Conservation (phyloP, 306 rosid species). For the Arachis stenosperma region DNA sequence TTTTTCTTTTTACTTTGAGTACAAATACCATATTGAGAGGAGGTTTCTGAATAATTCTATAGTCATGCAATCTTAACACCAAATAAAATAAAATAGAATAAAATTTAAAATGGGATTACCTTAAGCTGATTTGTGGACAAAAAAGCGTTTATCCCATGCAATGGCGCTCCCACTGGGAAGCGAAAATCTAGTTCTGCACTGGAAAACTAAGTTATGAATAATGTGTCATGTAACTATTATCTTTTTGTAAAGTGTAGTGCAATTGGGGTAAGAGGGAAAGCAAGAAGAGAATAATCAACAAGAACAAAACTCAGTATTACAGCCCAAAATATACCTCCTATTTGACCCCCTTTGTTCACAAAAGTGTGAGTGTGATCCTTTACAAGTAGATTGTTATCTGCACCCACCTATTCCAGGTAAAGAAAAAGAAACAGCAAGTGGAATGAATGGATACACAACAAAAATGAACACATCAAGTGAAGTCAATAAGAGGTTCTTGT, state of each 20-base stretch:
- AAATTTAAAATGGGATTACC: constrained; percentile 47
- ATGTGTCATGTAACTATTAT: constrained; percentile 11
- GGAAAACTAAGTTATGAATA: constrained; percentile 42
- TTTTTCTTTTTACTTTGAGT: background rate
- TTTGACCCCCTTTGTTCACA: constrained; percentile 91
- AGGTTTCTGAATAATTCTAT: constrained; percentile 13
- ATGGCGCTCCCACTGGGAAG: constrained; percentile 89
- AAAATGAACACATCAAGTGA: constrained; percentile 16
- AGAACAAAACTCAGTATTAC: constrained; percentile 26
- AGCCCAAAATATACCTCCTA: constrained; percentile 72
- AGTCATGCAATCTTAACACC: constrained; percentile 29
- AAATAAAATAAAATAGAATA: constrained; percentile 22
- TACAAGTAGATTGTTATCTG: constrained; percentile 81
- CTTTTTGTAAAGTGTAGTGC: background rate
- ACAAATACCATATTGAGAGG: background rate
- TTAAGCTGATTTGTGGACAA: constrained; percentile 91
- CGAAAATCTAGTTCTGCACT: constrained; percentile 96
- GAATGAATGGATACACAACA: background rate
- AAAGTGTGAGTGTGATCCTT: constrained; percentile 98
- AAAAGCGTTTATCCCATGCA: constrained; percentile 94
- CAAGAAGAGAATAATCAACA: constrained; percentile 20
- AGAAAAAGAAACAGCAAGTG: constrained; percentile 29
- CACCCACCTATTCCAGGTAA: constrained; percentile 75
- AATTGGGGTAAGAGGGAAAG: constrained; percentile 18
- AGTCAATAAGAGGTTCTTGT: background rate